A percentile compares a stretch with the other conserved stretches of the same genome.
Evolutionary conservation across 805 yeast genomes (phyloP).

Genomic region (Brettanomyces custersianus): DNA sequence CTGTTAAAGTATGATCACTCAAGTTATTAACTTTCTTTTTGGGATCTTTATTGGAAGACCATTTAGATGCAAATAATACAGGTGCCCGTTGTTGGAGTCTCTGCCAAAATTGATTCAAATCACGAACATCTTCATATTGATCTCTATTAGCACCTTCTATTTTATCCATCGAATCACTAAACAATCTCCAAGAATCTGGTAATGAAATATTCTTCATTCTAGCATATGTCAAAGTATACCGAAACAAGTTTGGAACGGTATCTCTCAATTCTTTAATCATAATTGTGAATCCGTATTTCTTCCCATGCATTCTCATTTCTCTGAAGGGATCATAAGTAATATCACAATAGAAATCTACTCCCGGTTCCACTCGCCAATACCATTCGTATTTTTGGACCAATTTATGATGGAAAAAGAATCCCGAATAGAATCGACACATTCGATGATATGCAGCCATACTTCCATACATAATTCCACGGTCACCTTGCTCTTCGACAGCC

Average conservation of each 20-base stretch:
- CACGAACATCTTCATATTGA: constrained; percentile 19
- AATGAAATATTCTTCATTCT: constrained; percentile 37
- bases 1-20: constrained; percentile 25
- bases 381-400: constrained; percentile 65
- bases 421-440: constrained; percentile 92
- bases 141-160: constrained; percentile 25
- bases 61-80: constrained; percentile 13
- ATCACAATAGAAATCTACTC: constrained; percentile 84
- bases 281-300: constrained; percentile 80
- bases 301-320: constrained; percentile 62
- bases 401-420: constrained; percentile 73
- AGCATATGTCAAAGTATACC: constrained; percentile 61
- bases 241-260: constrained; percentile 75
- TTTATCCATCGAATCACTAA: constrained; percentile 34
- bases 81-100: constrained; percentile 19
- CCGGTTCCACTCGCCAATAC: constrained; percentile 97
- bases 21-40: constrained; percentile 7
- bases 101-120: constrained; percentile 18
- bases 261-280: constrained; percentile 68
- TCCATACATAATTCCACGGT: constrained; percentile 78
- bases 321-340: constrained; percentile 84
- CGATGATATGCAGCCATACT: constrained; percentile 75
- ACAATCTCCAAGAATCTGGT: constrained; percentile 63
- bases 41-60: neutral
- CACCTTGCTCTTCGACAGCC: constrained; percentile 66